Evolutionary conservation across 352 stramenopile genomes (phyloP), one percentile per base, ranked within the genome.

Genomic region (Thalassiosira oceanica): DNA sequence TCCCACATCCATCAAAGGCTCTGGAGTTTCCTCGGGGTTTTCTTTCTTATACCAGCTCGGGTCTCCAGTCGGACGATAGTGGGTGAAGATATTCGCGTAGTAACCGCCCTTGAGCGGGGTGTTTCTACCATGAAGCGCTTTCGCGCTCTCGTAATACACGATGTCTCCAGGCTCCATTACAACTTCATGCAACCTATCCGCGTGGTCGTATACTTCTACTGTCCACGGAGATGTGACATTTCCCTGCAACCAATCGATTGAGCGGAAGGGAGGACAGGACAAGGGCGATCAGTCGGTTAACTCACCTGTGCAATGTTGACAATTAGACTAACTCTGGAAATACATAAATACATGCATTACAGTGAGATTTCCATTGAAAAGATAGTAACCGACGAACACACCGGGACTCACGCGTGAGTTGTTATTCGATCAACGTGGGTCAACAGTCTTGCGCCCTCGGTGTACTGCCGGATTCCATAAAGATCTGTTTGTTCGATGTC

Each of bases 231-330:
- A 57, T 4, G 76, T 72, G 1, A 92, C 41, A 58, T 82, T 81
- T 18, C 62, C 73, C 74, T n/a, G n/a, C n/a, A n/a, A n/a, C n/a
- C n/a, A n/a, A n/a, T n/a, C n/a, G n/a, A n/a, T n/a, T n/a, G n/a
- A n/a, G n/a, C n/a, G n/a, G n/a, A n/a, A n/a, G n/a, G n/a, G n/a
- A n/a, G n/a, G n/a, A n/a, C n/a, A n/a, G n/a, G n/a, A n/a, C n/a
- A n/a, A n/a, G n/a, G n/a, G n/a, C n/a, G n/a, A n/a, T n/a, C n/a
- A n/a, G n/a, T n/a, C n/a, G n/a, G n/a, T n/a, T n/a, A n/a, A n/a
- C n/a, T n/a, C n/a, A n/a, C n/a, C n/a, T 94, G 88, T 2, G 80
- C 86, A 21, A 94, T 65, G 65, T 94, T 94, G 18, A 94, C 87
- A 62, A 94, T 94, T 1, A 88, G 62, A 58, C 66, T 87, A 5